Conservation (phyloP, 2,329 filamentous ascomycete species). For the Monilinia polystroma region DNA sequence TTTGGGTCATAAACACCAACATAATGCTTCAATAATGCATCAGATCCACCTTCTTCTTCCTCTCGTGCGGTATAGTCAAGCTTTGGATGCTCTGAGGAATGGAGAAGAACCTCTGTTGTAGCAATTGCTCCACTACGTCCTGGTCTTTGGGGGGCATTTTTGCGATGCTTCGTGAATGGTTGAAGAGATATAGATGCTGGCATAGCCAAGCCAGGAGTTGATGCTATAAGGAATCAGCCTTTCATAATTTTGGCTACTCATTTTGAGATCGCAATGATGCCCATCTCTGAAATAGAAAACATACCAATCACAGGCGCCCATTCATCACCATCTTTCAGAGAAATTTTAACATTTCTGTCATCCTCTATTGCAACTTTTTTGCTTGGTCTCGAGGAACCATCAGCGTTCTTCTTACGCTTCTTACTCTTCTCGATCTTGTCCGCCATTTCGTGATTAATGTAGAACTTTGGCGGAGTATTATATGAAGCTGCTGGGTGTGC, state of each 20-base stretch:
- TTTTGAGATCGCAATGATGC: neutral
- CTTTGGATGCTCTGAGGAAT: slow-evolving; percentile 56
- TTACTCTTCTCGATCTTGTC: slow-evolving; percentile 35
- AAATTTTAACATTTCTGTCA: slow-evolving; percentile 45
- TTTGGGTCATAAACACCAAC: slow-evolving; percentile 62
- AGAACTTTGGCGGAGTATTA: neutral
- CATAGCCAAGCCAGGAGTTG: slow-evolving; percentile 40
- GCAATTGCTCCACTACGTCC: slow-evolving; percentile 35
- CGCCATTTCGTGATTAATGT: slow-evolving; percentile 31
- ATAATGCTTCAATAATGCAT: slow-evolving; percentile 59
- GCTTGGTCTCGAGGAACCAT: slow-evolving; percentile 45
- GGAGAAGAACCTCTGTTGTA: slow-evolving; percentile 53
- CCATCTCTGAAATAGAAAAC: slow-evolving; percentile 20
- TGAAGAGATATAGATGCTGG: slow-evolving; percentile 38
- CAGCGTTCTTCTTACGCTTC: slow-evolving; percentile 55
- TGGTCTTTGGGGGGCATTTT: slow-evolving; percentile 30
- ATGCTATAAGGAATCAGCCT: slow-evolving; percentile 32
- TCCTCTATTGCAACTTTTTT: slow-evolving; percentile 52
- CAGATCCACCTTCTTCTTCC: slow-evolving; percentile 45
- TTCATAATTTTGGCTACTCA: neutral
- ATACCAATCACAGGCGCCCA: slow-evolving; percentile 57
- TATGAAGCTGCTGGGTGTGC: neutral
- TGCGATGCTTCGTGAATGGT: slow-evolving; percentile 39
- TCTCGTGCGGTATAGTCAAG: slow-evolving; percentile 61
- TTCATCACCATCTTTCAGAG: slow-evolving; percentile 47